Percentiles rank a stretch among this genome's conserved stretches.
Conservation (phyloP, 2,329 filamentous ascomycete genomes). For the Cercospora brassicicola region DNA sequence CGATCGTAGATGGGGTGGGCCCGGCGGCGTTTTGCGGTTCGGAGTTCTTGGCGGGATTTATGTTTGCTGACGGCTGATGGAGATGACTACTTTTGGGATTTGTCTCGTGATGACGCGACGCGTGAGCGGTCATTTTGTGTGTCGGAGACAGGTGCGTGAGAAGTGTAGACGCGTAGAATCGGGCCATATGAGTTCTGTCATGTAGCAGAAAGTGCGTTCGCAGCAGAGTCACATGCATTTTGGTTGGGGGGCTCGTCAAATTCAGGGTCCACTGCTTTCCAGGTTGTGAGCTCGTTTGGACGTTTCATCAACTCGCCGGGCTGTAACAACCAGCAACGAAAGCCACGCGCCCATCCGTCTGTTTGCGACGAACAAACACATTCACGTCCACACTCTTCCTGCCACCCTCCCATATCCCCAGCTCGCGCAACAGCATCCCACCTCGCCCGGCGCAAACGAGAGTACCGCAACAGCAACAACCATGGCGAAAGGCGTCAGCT, state of each 20-base stretch:
- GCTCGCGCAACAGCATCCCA: background rate
- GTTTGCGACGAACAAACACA: background rate
- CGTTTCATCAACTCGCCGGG: background rate
- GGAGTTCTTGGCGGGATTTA: background rate
- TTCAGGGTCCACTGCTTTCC: background rate
- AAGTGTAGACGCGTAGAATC: background rate
- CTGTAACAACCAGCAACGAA: background rate
- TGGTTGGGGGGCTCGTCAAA: background rate
- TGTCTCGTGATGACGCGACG: background rate
- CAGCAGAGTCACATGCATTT: background rate
- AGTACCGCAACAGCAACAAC: background rate
- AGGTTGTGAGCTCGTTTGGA: background rate
- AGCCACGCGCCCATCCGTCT: background rate
- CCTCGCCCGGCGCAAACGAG: background rate
- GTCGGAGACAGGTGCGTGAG: background rate
- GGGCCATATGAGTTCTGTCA: background rate
- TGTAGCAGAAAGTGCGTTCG: background rate
- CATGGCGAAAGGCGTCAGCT: constrained; percentile 29
- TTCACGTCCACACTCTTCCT: background rate
- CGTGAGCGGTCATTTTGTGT: background rate
- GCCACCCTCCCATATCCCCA: background rate
- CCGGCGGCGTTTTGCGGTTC: background rate
- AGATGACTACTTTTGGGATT: background rate
- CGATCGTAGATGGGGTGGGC: background rate
- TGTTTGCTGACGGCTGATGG: background rate